Conservation (phyloP, 164 flowering plant species). For the Vitis amurensis region DNA sequence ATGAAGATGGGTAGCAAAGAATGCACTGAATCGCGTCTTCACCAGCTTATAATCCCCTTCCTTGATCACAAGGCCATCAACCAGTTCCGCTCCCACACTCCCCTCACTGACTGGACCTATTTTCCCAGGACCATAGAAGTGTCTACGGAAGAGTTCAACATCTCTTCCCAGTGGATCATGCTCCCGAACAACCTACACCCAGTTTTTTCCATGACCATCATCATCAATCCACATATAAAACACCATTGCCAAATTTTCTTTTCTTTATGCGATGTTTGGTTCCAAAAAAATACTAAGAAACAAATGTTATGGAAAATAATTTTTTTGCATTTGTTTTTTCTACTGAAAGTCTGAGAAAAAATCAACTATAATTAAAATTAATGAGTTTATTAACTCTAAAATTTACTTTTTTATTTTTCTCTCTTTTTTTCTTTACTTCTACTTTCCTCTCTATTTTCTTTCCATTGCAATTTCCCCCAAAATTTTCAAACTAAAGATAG, state of each 20-base stretch:
- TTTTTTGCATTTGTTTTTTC: too few relatives aligned
- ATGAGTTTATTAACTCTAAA: too few relatives aligned
- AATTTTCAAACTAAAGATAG: too few relatives aligned
- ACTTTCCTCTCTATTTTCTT: too few relatives aligned
- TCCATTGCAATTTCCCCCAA: too few relatives aligned
- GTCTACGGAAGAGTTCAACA: slow-evolving; percentile 77
- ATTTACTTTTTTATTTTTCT: too few relatives aligned
- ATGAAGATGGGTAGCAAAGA: slow-evolving; percentile 87
- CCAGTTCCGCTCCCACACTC: slow-evolving; percentile 75
- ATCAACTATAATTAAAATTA: too few relatives aligned
- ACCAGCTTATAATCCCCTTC: slow-evolving; percentile 88
- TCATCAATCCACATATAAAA: neutral
- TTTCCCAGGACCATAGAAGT: slow-evolving; percentile 55
- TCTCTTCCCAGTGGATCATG: slow-evolving; percentile 93
- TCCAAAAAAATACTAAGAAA: neutral
- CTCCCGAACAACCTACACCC: slow-evolving; percentile 85
- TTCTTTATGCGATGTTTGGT: too few relatives aligned
- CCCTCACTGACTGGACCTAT: slow-evolving; percentile 68
- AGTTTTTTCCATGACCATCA: neutral
- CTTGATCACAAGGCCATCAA: slow-evolving; percentile 70
- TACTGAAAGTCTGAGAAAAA: too few relatives aligned
- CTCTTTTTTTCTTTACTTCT: too few relatives aligned
- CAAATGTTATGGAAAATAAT: neutral
- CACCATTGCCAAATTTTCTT: neutral
- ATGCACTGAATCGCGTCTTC: slow-evolving; percentile 93